Conservation (phyloP, 2,329 filamentous ascomycete genomes). For the Periglandula ipomoeae region DNA sequence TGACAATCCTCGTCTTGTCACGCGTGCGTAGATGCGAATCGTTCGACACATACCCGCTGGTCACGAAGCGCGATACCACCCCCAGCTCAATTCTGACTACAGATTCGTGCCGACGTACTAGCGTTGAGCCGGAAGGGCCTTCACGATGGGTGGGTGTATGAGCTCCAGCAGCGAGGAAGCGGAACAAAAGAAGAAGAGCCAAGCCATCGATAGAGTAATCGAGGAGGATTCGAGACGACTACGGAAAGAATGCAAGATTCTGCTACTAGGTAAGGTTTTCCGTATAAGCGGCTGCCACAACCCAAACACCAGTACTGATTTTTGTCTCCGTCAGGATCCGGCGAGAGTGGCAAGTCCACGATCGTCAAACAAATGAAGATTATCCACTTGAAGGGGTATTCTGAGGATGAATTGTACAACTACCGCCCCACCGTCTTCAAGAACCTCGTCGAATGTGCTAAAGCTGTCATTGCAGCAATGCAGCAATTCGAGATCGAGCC, state of each 20-base stretch:
- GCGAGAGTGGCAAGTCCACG: slow-evolving; percentile 97
- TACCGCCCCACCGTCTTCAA: slow-evolving; percentile 98
- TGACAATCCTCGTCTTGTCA: not conserved
- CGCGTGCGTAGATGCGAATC: not conserved
- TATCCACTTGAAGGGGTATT: slow-evolving; percentile 97
- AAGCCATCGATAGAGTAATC: slow-evolving; percentile 86
- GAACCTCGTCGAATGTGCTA: slow-evolving; percentile 94
- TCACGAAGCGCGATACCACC: not conserved
- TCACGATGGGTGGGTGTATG: slow-evolving; percentile 85
- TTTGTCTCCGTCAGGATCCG: slow-evolving; percentile 63
- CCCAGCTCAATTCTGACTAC: not conserved
- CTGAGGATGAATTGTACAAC: slow-evolving; percentile 82
- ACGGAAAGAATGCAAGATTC: slow-evolving; percentile 96
- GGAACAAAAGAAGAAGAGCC: slow-evolving; percentile 92
- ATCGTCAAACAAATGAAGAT: slow-evolving; percentile 99
- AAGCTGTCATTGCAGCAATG: slow-evolving; percentile 85
- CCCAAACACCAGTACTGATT: slow-evolving; percentile 10
- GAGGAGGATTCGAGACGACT: slow-evolving; percentile 91
- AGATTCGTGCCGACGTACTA: not conserved
- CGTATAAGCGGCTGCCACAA: not conserved
- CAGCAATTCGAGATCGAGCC: slow-evolving; percentile 83
- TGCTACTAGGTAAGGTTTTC: slow-evolving; percentile 65
- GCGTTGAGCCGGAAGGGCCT: slow-evolving; percentile 10
- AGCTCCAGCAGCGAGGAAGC: slow-evolving; percentile 78
- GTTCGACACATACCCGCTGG: not conserved